Evolutionary conservation across 331 rosid genomes (phyloP).

Genomic region (Ulmus americana): DNA sequence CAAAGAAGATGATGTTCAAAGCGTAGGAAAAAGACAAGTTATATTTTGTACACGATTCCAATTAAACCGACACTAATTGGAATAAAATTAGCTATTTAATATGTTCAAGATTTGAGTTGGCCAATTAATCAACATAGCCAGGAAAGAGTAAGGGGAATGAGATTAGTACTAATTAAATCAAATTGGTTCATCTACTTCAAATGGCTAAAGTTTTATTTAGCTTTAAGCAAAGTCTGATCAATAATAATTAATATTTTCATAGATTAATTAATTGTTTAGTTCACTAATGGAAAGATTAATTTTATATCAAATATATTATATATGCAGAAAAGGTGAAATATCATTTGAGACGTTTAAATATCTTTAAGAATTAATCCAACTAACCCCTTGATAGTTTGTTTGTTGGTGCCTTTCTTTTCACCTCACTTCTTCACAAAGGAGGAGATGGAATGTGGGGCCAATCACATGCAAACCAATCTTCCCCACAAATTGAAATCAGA

Average conservation of each 20-base stretch:
- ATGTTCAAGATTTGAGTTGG: too few species aligned
- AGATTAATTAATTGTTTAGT: background rate
- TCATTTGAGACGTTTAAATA: conserved; percentile 26
- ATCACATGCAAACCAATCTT: conserved; percentile 32
- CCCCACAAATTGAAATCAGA: conserved; percentile 18
- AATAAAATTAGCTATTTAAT: background rate
- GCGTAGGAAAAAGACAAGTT: background rate
- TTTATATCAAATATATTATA: background rate
- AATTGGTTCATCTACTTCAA: background rate
- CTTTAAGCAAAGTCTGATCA: conserved; percentile 1
- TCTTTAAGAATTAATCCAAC: conserved; percentile 18
- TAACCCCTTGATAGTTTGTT: conserved; percentile 34
- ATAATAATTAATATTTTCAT: background rate
- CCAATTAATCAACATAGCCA: background rate
- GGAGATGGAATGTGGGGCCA: conserved; percentile 41
- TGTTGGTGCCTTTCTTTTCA: conserved; percentile 42
- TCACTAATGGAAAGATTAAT: background rate
- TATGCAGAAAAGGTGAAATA: conserved; percentile 19
- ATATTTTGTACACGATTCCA: conserved; percentile 5
- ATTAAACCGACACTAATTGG: background rate
- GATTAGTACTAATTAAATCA: background rate
- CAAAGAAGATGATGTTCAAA: conserved; percentile 1
- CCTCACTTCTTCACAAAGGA: conserved; percentile 25
- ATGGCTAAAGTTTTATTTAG: background rate
- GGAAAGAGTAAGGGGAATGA: too few species aligned